A percentile compares a stretch with the other conserved stretches of the same genome.
Evolutionary conservation across 2,329 filamentous ascomycete species (phyloP).

Genomic region (Pseudogymnoascus pannorum): DNA sequence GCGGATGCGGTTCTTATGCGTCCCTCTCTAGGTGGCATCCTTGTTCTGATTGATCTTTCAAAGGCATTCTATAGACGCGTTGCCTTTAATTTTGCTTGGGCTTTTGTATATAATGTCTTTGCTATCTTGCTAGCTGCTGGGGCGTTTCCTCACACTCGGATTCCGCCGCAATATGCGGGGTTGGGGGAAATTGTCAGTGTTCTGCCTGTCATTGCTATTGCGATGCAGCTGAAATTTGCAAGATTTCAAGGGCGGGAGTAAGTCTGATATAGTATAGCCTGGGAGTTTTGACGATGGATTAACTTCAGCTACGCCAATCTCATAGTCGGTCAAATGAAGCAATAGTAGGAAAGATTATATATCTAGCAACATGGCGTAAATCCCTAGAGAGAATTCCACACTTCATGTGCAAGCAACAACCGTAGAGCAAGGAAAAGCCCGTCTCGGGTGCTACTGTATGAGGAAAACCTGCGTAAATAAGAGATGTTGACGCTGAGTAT

Average conservation of each 20-base stretch:
- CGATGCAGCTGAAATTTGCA: constrained; percentile 17
- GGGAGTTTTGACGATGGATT: no score
- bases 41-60: constrained; percentile 49
- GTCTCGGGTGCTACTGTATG: no score
- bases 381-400: no score
- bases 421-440: no score
- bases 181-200: constrained; percentile 60
- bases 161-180: constrained; percentile 52
- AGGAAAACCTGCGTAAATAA: no score
- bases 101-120: constrained; percentile 53
- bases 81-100: constrained; percentile 56
- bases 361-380: no score
- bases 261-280: no score
- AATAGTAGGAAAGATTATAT: no score
- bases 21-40: constrained; percentile 46
- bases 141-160: constrained; percentile 45
- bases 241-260: not conserved
- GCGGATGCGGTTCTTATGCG: constrained; percentile 64
- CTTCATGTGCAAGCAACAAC: no score
- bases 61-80: constrained; percentile 35
- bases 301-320: no score
- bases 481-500: no score
- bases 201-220: constrained; percentile 46
- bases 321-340: no score
- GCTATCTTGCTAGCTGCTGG: constrained; percentile 54